Evolutionary conservation across 805 yeast species (phyloP).

Genomic region (Tetrapisispora phaffii): DNA sequence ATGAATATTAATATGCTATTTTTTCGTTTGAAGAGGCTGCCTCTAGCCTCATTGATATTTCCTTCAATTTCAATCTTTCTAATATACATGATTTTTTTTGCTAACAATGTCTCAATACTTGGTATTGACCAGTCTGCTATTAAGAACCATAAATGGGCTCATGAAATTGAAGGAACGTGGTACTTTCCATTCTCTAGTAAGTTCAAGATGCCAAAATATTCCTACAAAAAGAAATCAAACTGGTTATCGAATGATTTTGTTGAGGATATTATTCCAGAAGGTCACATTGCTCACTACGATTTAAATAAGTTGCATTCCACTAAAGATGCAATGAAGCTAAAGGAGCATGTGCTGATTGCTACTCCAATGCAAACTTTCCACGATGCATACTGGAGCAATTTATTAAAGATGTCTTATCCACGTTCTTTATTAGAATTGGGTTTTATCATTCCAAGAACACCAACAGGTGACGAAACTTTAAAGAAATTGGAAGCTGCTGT

Average conservation of each 20-base stretch:
- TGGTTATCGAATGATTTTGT: conserved; percentile 42
- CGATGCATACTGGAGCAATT: conserved; percentile 79
- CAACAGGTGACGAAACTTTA: conserved; percentile 74
- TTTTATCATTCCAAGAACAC: conserved; percentile 76
- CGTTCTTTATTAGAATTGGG: conserved; percentile 80
- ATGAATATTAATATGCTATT: conserved; percentile 3
- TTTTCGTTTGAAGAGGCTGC: conserved; percentile 20
- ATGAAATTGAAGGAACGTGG: conserved; percentile 28
- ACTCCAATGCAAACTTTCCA: conserved; percentile 87
- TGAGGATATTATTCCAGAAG: conserved; percentile 50
- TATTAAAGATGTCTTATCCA: conserved; percentile 68
- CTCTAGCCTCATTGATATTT: conserved; percentile 15
- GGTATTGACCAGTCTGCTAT: conserved; percentile 21
- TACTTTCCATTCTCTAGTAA: conserved; percentile 28
- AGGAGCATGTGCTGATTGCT: conserved; percentile 74
- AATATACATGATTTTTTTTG: conserved; percentile 17
- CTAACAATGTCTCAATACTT: conserved; percentile 14
- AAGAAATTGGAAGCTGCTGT: conserved; percentile 64
- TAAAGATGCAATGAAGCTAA: conserved; percentile 59
- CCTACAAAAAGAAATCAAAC: conserved; percentile 31
- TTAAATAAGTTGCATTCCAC: conserved; percentile 69
- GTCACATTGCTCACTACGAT: conserved; percentile 75
- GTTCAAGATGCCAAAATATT: conserved; percentile 36
- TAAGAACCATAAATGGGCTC: conserved; percentile 28
- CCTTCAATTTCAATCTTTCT: conserved; percentile 17